A percentile compares a stretch with the other conserved stretches of the same genome.
Evolutionary conservation across 228 moss, liverwort and hornwort species (phyloP).

Genomic region (Sphagnum fallax): DNA sequence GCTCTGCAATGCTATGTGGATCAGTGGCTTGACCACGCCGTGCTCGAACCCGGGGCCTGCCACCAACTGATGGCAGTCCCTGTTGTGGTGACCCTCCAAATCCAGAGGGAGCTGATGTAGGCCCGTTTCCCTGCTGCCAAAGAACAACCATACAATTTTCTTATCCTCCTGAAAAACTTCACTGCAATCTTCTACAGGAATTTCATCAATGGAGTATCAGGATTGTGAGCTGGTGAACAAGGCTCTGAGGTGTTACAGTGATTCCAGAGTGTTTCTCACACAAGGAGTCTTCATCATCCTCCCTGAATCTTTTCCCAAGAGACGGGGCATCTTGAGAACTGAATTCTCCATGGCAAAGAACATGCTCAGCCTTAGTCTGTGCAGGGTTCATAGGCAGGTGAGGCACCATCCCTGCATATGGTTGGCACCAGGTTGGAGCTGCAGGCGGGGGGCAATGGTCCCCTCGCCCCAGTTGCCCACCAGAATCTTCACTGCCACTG

Average conservation of each 20-base stretch:
- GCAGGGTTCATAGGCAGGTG: conserved; percentile 66
- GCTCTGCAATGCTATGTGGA: conserved; percentile 99
- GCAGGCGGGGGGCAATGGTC: conserved; percentile 59
- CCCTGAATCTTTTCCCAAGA: conserved; percentile 83
- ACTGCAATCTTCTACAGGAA: neutral
- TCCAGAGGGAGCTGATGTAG: conserved; percentile 38
- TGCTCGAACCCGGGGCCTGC: conserved; percentile 93
- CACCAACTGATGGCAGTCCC: conserved; percentile 62
- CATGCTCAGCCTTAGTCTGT: conserved; percentile 69
- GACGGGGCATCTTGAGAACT: conserved; percentile 63
- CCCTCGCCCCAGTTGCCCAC: conserved; percentile 42
- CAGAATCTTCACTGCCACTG: conserved; percentile 93
- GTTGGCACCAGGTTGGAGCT: conserved; percentile 62
- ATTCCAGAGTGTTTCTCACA: conserved; percentile 47
- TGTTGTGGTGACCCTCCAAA: conserved; percentile 48
- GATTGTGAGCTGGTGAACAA: neutral
- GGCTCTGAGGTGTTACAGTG: conserved; percentile 29
- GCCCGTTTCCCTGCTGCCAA: conserved; percentile 55
- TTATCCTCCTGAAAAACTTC: neutral
- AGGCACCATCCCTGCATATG: conserved; percentile 68
- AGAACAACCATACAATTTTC: conserved; percentile 15
- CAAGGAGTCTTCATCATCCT: conserved; percentile 69
- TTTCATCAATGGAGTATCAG: neutral
- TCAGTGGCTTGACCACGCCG: conserved; percentile 99
- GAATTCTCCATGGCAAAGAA: conserved; percentile 62